phyloP scores from a whole-genome alignment of 2,329 filamentous ascomycete genomes.

The Xylariales sp. region DNA sequence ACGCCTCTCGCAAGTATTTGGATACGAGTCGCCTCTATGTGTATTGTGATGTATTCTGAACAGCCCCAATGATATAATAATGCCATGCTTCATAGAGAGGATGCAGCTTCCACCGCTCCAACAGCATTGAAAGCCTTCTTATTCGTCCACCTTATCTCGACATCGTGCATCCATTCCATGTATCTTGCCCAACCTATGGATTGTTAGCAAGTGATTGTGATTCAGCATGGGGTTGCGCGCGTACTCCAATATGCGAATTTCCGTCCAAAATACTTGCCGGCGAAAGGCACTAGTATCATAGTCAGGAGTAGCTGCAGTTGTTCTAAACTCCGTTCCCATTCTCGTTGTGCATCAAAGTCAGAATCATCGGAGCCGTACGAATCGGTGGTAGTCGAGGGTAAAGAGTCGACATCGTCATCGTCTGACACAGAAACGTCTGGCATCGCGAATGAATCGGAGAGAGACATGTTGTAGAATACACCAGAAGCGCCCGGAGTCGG shows the following conservation, averaged over 20 bases:
- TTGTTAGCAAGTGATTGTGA: background rate
- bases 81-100: constrained; percentile 19
- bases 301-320: constrained; percentile 89
- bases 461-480: constrained; percentile 28
- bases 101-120: constrained; percentile 58
- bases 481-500: too few species aligned
- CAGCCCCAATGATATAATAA: too few species aligned
- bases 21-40: too few species aligned
- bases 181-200: constrained; percentile 78
- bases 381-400: constrained; percentile 56
- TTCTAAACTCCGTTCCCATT: constrained; percentile 92
- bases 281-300: constrained; percentile 90
- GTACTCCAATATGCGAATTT: constrained; percentile 96
- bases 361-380: constrained; percentile 51
- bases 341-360: constrained; percentile 81
- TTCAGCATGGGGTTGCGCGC: constrained; percentile 28
- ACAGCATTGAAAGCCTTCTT: constrained; percentile 59
- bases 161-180: constrained; percentile 88
- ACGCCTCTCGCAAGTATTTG: too few species aligned
- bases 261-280: constrained; percentile 90
- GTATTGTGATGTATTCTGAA: too few species aligned
- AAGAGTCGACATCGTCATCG: constrained; percentile 57
- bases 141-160: constrained; percentile 65
- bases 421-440: constrained; percentile 43
- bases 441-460: constrained; percentile 48